Evolutionary conservation across 2,329 filamentous ascomycete genomes (phyloP).

Genomic region (Colletotrichum viniferum): DNA sequence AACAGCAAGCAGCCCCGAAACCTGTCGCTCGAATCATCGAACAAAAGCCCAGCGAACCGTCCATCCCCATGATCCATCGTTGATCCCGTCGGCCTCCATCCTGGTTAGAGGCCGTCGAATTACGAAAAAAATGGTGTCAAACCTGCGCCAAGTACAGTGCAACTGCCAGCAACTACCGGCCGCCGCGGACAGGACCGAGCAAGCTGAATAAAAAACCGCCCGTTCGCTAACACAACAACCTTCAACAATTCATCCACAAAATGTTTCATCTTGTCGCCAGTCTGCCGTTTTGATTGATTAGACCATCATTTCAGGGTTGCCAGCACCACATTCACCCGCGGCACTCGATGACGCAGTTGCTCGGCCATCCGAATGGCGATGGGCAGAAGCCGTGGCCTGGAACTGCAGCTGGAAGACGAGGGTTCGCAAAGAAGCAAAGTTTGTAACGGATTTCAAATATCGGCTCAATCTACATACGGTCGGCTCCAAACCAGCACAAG

Average conservation of each 20-base stretch:
- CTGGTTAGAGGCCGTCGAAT: neutral
- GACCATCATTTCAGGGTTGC: neutral
- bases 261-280: constrained; percentile 8
- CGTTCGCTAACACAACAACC: neutral
- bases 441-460: neutral
- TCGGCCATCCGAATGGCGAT: constrained; percentile 11
- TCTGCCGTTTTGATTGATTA: neutral
- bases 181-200: neutral
- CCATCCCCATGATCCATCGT: neutral
- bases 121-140: neutral
- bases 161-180: neutral
- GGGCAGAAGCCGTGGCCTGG: neutral
- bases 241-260: constrained; percentile 6
- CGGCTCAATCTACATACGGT: neutral
- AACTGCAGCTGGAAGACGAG: neutral
- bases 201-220: neutral
- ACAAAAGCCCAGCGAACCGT: neutral
- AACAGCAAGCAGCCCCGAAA: neutral
- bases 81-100: neutral
- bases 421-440: constrained; percentile 2
- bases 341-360: constrained; percentile 8
- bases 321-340: neutral
- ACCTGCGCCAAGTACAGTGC: constrained; percentile 2
- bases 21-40: constrained; percentile 1
- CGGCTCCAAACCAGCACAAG: neutral